These are phyloP conservation scores for Aspergillus calidoustus DNA, from an alignment of 2,329 filamentous ascomycete species.

Conservation along the genomic window DNA sequence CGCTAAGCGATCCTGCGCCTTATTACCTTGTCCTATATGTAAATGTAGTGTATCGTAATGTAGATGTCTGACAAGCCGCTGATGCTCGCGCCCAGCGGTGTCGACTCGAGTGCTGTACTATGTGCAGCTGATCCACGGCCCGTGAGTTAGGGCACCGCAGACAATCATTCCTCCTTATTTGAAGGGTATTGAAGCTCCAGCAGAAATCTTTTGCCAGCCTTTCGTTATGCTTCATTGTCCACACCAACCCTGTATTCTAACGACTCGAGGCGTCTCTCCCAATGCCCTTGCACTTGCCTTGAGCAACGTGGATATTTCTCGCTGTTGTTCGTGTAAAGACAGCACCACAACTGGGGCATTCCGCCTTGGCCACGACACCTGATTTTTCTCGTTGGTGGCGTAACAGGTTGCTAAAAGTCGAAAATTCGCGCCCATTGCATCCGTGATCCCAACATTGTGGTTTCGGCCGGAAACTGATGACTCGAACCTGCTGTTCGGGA, in stretches of 20 bases:
- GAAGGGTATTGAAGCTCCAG: background rate
- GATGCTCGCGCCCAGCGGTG: background rate
- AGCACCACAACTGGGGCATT: constrained; percentile 87
- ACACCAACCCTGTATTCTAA: constrained; percentile 15
- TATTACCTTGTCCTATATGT: background rate
- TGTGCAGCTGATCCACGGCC: too few species aligned
- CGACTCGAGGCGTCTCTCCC: constrained; percentile 35
- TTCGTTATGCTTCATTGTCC: too few species aligned
- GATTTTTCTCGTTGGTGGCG: constrained; percentile 94
- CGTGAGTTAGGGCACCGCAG: too few species aligned
- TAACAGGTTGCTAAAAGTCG: constrained; percentile 92
- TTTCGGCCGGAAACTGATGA: constrained; percentile 81
- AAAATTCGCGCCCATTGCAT: constrained; percentile 94
- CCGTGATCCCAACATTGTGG: constrained; percentile 97
- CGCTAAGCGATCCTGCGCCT: constrained; percentile 1
- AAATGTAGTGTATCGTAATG: background rate
- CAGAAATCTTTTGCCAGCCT: too few species aligned
- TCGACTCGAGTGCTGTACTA: background rate
- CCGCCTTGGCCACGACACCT: constrained; percentile 84
- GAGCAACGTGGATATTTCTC: constrained; percentile 80
- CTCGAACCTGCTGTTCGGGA: constrained; percentile 61
- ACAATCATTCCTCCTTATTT: background rate
- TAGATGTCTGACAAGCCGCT: background rate
- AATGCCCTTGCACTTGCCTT: constrained; percentile 85
- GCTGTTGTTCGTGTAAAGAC: constrained; percentile 91